Evolutionary conservation across 305 asterid genomes (phyloP).

Genomic region (Fraxinus sp.): DNA sequence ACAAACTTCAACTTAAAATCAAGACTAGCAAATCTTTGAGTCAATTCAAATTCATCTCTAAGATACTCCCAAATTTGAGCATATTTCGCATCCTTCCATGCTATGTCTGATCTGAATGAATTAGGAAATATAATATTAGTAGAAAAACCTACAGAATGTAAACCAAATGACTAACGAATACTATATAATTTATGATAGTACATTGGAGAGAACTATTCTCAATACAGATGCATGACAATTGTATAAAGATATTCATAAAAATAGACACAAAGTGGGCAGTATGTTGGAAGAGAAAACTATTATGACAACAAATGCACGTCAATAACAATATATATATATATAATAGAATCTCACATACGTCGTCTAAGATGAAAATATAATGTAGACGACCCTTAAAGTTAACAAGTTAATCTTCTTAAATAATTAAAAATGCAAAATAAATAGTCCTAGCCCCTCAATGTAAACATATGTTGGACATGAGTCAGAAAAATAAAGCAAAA

Average conservation of each 20-base stretch:
- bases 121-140: slow-evolving; percentile 10
- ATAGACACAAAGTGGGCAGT: neutral
- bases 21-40: slow-evolving; percentile 88
- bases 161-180: neutral
- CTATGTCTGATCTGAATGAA: slow-evolving; percentile 76
- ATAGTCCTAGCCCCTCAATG: neutral
- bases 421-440: neutral
- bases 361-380: neutral
- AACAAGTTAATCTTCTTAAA: neutral
- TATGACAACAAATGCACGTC: neutral
- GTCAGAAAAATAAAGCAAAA: neutral
- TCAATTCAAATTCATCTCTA: slow-evolving; percentile 87
- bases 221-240: neutral
- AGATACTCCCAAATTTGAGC: slow-evolving; percentile 98
- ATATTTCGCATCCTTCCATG: slow-evolving; percentile 93
- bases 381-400: neutral
- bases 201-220: neutral
- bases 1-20: slow-evolving; percentile 92
- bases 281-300: neutral
- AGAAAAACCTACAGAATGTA: neutral
- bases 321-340: neutral
- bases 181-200: neutral
- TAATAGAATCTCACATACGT: neutral
- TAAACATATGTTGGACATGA: neutral
- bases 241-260: neutral